Percentiles rank a stretch among this genome's conserved stretches.
Evolutionary conservation across 2,329 filamentous ascomycete genomes (phyloP).

Genomic region (Phyllosticta ampelicida): DNA sequence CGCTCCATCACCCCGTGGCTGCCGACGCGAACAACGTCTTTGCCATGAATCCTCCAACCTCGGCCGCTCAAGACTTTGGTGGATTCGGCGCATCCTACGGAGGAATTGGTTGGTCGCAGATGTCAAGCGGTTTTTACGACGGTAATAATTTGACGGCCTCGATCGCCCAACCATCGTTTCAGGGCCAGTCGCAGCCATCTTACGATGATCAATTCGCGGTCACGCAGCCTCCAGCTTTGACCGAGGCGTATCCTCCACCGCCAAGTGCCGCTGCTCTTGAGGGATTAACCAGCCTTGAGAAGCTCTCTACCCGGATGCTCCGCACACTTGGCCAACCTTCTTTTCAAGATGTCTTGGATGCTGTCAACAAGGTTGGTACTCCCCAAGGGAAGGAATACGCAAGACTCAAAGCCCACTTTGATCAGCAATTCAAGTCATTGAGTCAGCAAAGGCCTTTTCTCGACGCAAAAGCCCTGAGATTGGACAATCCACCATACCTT

Average conservation of each 20-base stretch:
- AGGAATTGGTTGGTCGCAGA: conserved; percentile 4
- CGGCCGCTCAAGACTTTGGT: conserved; percentile 3
- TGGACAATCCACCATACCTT: conserved; percentile 33
- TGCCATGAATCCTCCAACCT: conserved; percentile 5
- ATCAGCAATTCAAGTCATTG: conserved; percentile 50
- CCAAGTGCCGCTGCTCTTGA: not conserved
- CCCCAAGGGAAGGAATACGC: conserved; percentile 51
- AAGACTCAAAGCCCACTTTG: conserved; percentile 50
- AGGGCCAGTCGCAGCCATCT: not conserved
- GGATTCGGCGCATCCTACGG: not conserved
- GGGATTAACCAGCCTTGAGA: not conserved
- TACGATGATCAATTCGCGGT: conserved; percentile 5
- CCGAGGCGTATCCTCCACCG: conserved; percentile 4
- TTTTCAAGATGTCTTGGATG: conserved; percentile 46
- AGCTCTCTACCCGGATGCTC: conserved; percentile 48
- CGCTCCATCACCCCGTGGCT: conserved; percentile 1
- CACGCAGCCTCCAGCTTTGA: conserved; percentile 6
- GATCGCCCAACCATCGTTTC: conserved; percentile 3
- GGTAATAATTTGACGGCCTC: not conserved
- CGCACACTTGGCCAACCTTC: conserved; percentile 46
- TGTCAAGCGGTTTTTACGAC: conserved; percentile 5
- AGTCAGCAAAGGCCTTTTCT: conserved; percentile 46
- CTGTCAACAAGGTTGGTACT: conserved; percentile 45
- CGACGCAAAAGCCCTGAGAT: conserved; percentile 44
- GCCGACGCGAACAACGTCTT: conserved; percentile 8